Base-by-base conservation (phyloP, 2,329 filamentous ascomycete genomes). In the Xylariomycetidae sp. region DNA sequence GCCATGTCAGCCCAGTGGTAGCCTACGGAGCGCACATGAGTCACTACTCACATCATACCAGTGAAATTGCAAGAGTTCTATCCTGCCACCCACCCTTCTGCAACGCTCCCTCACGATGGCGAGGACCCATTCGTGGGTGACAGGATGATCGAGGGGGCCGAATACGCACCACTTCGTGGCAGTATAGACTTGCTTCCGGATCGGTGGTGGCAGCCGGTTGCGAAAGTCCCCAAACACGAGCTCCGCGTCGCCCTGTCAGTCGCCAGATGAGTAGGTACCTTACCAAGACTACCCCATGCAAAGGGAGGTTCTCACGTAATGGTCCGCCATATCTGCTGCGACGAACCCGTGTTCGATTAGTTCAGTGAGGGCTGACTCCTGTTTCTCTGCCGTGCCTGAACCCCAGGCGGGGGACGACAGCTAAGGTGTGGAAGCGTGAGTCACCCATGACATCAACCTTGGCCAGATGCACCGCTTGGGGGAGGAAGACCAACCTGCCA, bases 111-210 rank as follows among this genome's bases (percentile, higher is more conserved):
- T 47, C 1, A 60, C 54, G 3, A 44, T 50, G 0, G 37, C 42
- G 1, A 56, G 46, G 1, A 60, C 52, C 25, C 41, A 52, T 1
- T 48, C 38, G 5, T 44, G 35, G 1, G 53, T 57, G 10, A 59
- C 40, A 2, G 48, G 38, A 5, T 32, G 28, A 3, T 38, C 33
- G 6, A 52, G 29, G 0, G 52, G 47, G 6, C 43, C 39, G 29
- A 60, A 61, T 0, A 61, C 39, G 30, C 57, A 60, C 50, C 52
- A 60, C 28, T 60, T 61, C 0, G 55, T 61, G 6, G 56, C 57
- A 0, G 56, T 54, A 18, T 49, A 58, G 6, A 58, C 34, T 2
- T 40, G 27, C 15, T 42, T 23, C 16, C 40, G 41, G 18, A 50
- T 25, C 15, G 39, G 37, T 14, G 39, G 40, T 4, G 47, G 37